These are phyloP conservation scores for Dillenia turbinata DNA, from an alignment of 164 flowering plant species.

Conservation along the genomic window DNA sequence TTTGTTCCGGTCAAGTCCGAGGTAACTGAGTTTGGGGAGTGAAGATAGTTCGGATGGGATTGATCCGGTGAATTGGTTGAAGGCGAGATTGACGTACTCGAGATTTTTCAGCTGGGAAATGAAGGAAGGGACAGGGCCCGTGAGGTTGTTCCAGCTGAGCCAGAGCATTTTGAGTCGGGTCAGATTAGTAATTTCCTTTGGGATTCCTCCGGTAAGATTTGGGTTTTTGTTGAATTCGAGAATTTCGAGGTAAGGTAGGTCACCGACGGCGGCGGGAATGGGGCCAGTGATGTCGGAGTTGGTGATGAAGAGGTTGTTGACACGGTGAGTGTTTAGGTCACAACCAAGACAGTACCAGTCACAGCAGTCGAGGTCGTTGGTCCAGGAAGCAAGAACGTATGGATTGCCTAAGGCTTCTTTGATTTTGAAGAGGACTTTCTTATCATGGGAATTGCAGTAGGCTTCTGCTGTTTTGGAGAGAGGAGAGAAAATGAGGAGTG, in stretches of 20 bases:
- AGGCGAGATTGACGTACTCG: neutral
- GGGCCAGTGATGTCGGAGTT: neutral
- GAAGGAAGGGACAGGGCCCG: neutral
- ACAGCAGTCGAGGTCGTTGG: neutral
- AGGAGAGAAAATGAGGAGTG: no score
- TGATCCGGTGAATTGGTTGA: neutral
- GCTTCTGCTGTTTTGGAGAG: no score
- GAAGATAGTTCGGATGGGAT: neutral
- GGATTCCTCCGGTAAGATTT: neutral
- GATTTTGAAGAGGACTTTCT: no score
- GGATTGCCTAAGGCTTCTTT: no score
- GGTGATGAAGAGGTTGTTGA: neutral
- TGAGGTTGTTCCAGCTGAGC: constrained; percentile 1
- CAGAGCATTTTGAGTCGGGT: neutral
- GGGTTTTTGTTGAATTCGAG: neutral
- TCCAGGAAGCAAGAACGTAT: neutral
- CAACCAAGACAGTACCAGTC: constrained; percentile 1
- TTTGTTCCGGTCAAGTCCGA: no score
- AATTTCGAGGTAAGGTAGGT: neutral
- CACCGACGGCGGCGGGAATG: neutral
- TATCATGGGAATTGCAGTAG: neutral
- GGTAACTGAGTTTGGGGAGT: no score
- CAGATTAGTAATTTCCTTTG: neutral
- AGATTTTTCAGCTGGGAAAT: neutral
- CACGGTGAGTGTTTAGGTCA: neutral